phyloP scores from a whole-genome alignment of 495 filamentous ascomycete genomes.

The Aspergillus funiculosus region DNA sequence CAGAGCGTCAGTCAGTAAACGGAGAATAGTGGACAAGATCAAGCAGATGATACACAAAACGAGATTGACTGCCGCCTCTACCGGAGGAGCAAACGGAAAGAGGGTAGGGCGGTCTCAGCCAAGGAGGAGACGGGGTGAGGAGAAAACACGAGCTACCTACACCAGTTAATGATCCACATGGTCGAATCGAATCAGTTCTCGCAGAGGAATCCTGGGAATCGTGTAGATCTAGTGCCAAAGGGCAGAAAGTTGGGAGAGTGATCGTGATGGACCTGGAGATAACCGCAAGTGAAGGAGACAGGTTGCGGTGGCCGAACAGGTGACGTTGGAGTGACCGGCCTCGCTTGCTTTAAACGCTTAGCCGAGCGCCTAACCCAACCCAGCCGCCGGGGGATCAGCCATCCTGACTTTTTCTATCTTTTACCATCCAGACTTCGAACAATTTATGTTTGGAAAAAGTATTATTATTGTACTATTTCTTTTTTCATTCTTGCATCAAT shows the following conservation, averaged over 20 bases:
- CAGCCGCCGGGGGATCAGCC: slow-evolving; percentile 15
- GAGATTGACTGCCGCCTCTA: no score
- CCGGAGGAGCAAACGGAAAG: no score
- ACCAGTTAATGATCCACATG: slow-evolving; percentile 98
- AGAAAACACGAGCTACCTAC: slow-evolving; percentile 49
- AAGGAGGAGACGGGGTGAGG: background rate
- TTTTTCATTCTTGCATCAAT: slow-evolving; percentile 3
- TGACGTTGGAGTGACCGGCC: slow-evolving; percentile 21
- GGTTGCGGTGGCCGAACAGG: slow-evolving; percentile 22
- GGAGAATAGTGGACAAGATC: background rate
- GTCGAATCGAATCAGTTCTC: slow-evolving; percentile 28
- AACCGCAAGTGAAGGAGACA: slow-evolving; percentile 29
- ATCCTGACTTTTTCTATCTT: background rate
- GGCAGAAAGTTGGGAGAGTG: slow-evolving; percentile 6
- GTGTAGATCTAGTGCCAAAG: background rate
- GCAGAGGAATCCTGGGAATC: background rate
- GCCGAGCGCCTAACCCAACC: slow-evolving; percentile 17
- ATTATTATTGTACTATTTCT: slow-evolving; percentile 5
- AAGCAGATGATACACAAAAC: no score
- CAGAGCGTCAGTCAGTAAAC: slow-evolving; percentile 6
- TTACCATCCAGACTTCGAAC: background rate
- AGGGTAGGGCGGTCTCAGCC: no score
- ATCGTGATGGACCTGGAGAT: slow-evolving; percentile 7
- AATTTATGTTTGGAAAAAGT: background rate
- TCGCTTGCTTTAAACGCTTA: slow-evolving; percentile 12